A percentile compares a stretch with the other conserved stretches of the same genome.
phyloP scores from a whole-genome alignment of 129 eudicot genomes.

The Deinandra increscens region DNA sequence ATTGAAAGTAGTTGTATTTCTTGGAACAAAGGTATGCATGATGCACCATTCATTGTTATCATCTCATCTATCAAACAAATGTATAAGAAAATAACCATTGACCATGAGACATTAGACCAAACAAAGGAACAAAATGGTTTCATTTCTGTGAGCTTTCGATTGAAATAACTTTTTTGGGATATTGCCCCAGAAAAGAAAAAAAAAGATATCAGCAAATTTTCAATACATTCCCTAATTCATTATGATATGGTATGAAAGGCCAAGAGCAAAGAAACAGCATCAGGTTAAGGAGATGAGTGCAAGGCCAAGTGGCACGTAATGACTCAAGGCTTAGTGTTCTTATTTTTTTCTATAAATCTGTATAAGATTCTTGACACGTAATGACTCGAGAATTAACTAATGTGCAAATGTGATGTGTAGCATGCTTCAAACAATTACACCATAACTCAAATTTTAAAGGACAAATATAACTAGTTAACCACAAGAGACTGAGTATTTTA shows the following conservation, averaged over 20 bases:
- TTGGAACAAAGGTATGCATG: constrained; percentile 3
- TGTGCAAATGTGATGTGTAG: not conserved
- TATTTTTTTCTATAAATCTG: too few species aligned
- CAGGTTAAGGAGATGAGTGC: not conserved
- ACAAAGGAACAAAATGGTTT: constrained; percentile 3
- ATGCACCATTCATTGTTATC: not conserved
- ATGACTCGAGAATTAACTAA: constrained; percentile 4
- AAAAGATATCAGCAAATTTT: not conserved
- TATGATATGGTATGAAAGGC: not conserved
- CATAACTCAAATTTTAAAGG: constrained; percentile 8
- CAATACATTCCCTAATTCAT: not conserved
- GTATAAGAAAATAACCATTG: not conserved
- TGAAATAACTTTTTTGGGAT: not conserved
- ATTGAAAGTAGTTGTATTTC: not conserved
- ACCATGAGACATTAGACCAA: not conserved
- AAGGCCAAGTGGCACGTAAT: not conserved
- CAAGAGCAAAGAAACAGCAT: not conserved
- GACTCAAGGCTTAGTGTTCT: too few species aligned
- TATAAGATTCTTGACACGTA: constrained; percentile 5
- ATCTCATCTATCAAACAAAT: not conserved
- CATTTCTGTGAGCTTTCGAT: not conserved
- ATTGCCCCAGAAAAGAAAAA: not conserved
- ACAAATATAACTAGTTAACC: not conserved
- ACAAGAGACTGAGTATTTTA: constrained; percentile 14
- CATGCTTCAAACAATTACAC: constrained; percentile 19